Base-by-base conservation (phyloP, 352 stramenopile genomes). In the Phytophthora megakarya region DNA sequence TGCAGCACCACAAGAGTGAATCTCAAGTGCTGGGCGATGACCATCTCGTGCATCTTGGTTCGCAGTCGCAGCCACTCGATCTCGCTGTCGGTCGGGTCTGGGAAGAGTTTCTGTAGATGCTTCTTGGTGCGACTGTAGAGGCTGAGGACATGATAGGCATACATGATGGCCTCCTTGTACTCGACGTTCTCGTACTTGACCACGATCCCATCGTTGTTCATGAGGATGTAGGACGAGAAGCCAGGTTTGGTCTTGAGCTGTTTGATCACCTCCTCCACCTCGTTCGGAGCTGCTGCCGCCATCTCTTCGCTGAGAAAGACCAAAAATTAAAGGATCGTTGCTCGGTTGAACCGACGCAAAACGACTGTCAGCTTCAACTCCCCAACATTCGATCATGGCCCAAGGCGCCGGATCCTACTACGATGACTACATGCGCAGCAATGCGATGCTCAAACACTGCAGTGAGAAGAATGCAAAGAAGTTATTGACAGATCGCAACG, bases 161-260 rank as follows among this genome's bases (percentile, higher is more conserved):
- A 85, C 76, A 97, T 96, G 51, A 97, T 84, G n/a, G 90, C 90
- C 61, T 86, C 85, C 55, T 95, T 87, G 76, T 97, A 97, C 62
- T 93, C 76, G 63, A 97, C 81, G 68, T 97, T 92, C 66, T 97
- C 89, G 75, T 93, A 95, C 75, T 96, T 93, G 76, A 97, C 91
- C 13, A 97, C 87, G 60, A 97, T 97, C 53, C 91, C 91, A 62
- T 98, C 90, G 63, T 97, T 97, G 81, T 93, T 98, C 82, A 96
- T 95, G 65, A 98, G 79, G 37, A 97, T 79, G 70, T 97, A 98
- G 45, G 83, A 84, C 53, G 80, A 80, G 66, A 98, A 97, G 48
- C 89, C 92, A 16, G 84, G 70, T 72, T 96, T 96, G 68, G 73
- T 88, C 76, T 97, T 98, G 67, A 97, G 81, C 64, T 95, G 86